Percentiles rank a stretch among this genome's conserved stretches.
These are phyloP conservation scores for Lichina pygmaea DNA, from an alignment of 495 filamentous ascomycete species.

Conservation along the genomic window DNA sequence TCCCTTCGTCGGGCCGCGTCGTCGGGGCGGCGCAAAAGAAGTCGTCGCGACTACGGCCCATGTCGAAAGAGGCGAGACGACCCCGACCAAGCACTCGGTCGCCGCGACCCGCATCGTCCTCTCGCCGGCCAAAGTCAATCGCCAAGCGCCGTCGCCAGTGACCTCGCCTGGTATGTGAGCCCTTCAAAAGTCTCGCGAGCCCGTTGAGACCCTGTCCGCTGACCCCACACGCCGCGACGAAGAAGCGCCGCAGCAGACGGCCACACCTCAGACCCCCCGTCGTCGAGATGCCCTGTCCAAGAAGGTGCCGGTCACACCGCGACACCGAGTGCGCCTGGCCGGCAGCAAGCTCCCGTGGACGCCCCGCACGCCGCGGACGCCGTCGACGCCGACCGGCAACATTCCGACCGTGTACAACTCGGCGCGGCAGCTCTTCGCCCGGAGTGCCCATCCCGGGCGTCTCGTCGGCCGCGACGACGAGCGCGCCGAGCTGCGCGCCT, in stretches of 20 bases:
- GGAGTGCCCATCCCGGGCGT: conserved; percentile 43
- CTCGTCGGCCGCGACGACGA: conserved; percentile 70
- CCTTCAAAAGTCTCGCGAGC: too few relatives aligned
- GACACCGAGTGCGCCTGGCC: conserved; percentile 34
- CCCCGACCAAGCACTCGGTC: conserved; percentile 12
- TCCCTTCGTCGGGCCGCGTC: conserved; percentile 13
- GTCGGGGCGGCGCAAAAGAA: too few relatives aligned
- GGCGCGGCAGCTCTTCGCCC: conserved; percentile 66
- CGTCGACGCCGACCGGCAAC: conserved; percentile 29
- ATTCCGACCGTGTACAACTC: conserved; percentile 53
- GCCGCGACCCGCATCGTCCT: conserved; percentile 6
- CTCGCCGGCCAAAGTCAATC: conserved; percentile 10
- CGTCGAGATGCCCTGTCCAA: conserved; percentile 37
- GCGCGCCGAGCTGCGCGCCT: conserved; percentile 35
- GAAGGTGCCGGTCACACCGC: conserved; percentile 35
- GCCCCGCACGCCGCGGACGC: conserved; percentile 37
- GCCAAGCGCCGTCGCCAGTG: background rate
- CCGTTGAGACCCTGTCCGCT: background rate
- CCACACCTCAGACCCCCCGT: conserved; percentile 34
- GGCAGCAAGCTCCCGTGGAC: conserved; percentile 28
- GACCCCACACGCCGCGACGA: background rate
- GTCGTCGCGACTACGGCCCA: background rate
- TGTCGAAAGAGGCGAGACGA: conserved; percentile 4
- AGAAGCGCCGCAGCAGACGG: conserved; percentile 2
- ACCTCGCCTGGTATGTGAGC: background rate